Evolutionary conservation across 2,329 filamentous ascomycete species (phyloP), one percentile per base, ranked within the genome.

Genomic region (Colletotrichum karsti): DNA sequence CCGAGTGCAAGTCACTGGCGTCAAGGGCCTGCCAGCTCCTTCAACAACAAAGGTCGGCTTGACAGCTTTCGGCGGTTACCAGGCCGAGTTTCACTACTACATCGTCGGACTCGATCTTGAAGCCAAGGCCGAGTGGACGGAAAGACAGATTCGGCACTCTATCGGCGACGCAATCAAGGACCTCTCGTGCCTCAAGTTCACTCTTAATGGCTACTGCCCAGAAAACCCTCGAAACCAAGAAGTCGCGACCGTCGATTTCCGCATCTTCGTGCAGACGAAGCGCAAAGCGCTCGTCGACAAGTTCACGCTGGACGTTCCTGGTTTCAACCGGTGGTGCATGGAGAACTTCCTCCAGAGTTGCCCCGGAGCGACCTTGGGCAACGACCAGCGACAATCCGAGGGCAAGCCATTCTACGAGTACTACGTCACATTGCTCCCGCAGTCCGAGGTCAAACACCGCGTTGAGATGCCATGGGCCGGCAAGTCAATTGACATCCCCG

Each of bases 1-100:
- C 66, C 72, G 73, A 15, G 77, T 80, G 12, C 71, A 70, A n/a
- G 73, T 80, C 10, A 73, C 72, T 3, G 77, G 78, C 5, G 74
- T 80, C 64, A 77, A 77, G 69, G 77, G 76, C 9, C 63, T 72
- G 18, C 75, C 75, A 7, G 73, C 77, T 12, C 77, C 77, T 7
- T 69, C 74, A 3, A 79, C 77, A 7, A 79, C 76, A 6, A 78
- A 77, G 60, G 74, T 75, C 53, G 72, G 73, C 39, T 69, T 75
- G 42, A 74, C 73, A 3, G 71, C 69, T 3, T 70, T 66, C 15
- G 74, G 69, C 30, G 74, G 74, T 39, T 75, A 69, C 55, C 72
- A 74, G 53, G 73, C 74, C 22, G 73, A 75, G 42, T 71, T 72
- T 48, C 72, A 73, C 58, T 72, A 70, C 63, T 65, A 72, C 26